Evolutionary conservation across 768 basidiomycete species (phyloP).

Genomic region (Termitomyces sp.): DNA sequence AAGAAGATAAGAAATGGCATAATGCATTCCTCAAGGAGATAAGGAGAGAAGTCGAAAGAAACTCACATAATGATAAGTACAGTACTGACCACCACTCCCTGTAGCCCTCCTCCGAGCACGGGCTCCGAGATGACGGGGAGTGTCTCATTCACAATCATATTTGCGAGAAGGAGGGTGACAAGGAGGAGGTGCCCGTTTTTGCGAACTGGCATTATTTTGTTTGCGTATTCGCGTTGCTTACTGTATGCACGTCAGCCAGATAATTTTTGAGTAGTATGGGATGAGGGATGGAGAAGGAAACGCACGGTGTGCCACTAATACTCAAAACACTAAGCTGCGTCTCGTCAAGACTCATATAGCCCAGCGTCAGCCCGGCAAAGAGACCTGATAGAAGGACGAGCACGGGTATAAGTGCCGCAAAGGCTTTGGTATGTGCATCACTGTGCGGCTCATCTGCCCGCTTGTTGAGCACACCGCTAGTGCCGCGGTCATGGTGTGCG

Average conservation of each 20-base stretch:
- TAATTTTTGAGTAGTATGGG: neutral
- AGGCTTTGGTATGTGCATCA: slow-evolving; percentile 26
- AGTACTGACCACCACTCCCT: slow-evolving; percentile 76
- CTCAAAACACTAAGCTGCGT: slow-evolving; percentile 86
- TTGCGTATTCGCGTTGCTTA: slow-evolving; percentile 73
- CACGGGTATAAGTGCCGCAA: slow-evolving; percentile 66
- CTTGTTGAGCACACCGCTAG: neutral
- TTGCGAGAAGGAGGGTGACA: slow-evolving; percentile 77
- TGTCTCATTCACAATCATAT: slow-evolving; percentile 91
- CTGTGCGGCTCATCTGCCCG: neutral
- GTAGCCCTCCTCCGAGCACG: slow-evolving; percentile 72
- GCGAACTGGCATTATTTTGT: slow-evolving; percentile 82
- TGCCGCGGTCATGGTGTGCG: slow-evolving; percentile 16
- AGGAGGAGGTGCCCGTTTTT: slow-evolving; percentile 78
- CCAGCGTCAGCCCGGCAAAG: slow-evolving; percentile 89
- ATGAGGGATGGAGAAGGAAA: neutral
- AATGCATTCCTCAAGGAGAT: neutral
- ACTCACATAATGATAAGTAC: slow-evolving; percentile 85
- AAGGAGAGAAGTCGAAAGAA: neutral
- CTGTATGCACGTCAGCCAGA: slow-evolving; percentile 27
- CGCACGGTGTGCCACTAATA: slow-evolving; percentile 79
- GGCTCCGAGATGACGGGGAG: slow-evolving; percentile 80
- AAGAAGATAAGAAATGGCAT: neutral
- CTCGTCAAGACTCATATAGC: slow-evolving; percentile 90
- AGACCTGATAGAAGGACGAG: slow-evolving; percentile 79